These are phyloP conservation scores for Pseudozyma thailandica DNA, from an alignment of 1,284 basidiomycete species.

Conservation along the genomic window DNA sequence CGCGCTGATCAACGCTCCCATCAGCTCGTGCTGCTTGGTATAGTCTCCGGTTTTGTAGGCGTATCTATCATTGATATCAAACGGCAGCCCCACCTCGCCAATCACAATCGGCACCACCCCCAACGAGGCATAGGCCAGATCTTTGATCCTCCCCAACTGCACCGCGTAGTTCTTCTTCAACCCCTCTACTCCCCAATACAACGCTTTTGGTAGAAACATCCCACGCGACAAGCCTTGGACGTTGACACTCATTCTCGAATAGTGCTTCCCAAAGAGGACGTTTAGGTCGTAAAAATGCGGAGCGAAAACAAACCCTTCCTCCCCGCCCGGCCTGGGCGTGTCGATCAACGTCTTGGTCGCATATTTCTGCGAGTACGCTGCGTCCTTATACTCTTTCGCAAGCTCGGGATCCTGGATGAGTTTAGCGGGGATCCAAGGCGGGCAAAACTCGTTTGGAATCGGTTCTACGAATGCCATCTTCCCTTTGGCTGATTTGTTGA, in stretches of 20 bases:
- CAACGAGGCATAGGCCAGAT: slow-evolving; percentile 44
- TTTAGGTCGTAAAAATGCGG: slow-evolving; percentile 68
- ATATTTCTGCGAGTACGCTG: slow-evolving; percentile 45
- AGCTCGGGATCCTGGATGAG: slow-evolving; percentile 16
- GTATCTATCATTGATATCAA: slow-evolving; percentile 60
- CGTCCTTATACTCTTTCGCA: slow-evolving; percentile 21
- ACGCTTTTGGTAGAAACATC: slow-evolving; percentile 54
- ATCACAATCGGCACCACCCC: slow-evolving; percentile 59
- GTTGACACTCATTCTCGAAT: slow-evolving; percentile 60
- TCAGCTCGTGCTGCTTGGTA: slow-evolving; percentile 67
- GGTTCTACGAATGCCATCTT: slow-evolving; percentile 58
- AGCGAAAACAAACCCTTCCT: slow-evolving; percentile 51
- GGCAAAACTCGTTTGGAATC: slow-evolving; percentile 67
- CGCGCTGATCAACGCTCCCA: slow-evolving; percentile 66
- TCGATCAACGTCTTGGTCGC: slow-evolving; percentile 42
- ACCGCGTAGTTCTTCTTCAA: slow-evolving; percentile 48
- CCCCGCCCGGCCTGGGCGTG: slow-evolving; percentile 43
- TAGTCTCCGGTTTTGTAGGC: slow-evolving; percentile 74
- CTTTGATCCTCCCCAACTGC: slow-evolving; percentile 49
- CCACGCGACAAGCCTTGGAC: slow-evolving; percentile 64
- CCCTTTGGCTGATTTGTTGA: slow-evolving; percentile 13
- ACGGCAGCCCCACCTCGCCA: slow-evolving; percentile 65
- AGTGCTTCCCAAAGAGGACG: slow-evolving; percentile 62
- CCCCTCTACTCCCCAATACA: slow-evolving; percentile 61
- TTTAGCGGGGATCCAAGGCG: slow-evolving; percentile 53